Conservation (phyloP, 805 yeast genomes). For the Tanozyma kutaoensis region DNA sequence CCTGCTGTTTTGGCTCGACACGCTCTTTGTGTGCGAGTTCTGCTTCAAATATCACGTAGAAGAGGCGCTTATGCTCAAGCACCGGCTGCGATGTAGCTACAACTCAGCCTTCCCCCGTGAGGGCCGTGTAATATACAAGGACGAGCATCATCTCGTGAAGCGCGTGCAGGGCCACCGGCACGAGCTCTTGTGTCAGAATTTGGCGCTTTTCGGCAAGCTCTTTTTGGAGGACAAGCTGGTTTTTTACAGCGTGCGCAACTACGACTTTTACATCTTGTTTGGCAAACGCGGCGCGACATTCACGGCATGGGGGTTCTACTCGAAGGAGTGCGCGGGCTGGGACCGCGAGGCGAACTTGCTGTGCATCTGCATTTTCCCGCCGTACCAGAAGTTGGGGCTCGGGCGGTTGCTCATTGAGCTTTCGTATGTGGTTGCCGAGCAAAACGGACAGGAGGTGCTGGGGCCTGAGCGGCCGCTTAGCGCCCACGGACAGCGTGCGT, state of each 20-base stretch:
- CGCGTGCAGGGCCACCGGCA: conserved; percentile 56
- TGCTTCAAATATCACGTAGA: conserved; percentile 73
- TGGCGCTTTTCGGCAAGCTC: conserved; percentile 76
- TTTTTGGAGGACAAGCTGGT: conserved; percentile 85
- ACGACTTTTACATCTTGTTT: conserved; percentile 67
- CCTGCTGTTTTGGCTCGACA: conserved; percentile 39
- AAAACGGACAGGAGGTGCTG: too few species aligned
- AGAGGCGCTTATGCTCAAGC: conserved; percentile 32
- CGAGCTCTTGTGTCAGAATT: conserved; percentile 62
- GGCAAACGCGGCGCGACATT: too few species aligned
- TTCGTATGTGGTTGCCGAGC: conserved; percentile 69
- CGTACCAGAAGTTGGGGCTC: conserved; percentile 65
- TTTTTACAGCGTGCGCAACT: conserved; percentile 64
- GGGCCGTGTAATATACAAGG: conserved; percentile 61
- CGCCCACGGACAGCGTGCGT: too few species aligned
- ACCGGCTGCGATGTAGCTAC: conserved; percentile 29
- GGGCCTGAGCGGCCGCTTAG: too few species aligned
- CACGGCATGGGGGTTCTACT: conserved; percentile 78
- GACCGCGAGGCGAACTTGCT: conserved; percentile 74
- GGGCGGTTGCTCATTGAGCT: conserved; percentile 77
- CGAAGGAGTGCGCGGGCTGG: conserved; percentile 72
- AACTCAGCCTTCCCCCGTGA: conserved; percentile 25
- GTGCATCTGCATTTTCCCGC: conserved; percentile 85
- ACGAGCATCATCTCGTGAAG: conserved; percentile 38
- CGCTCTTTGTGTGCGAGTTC: conserved; percentile 58